Conservation (phyloP, 345 rosid species). For the Lumnitzera littorea region DNA sequence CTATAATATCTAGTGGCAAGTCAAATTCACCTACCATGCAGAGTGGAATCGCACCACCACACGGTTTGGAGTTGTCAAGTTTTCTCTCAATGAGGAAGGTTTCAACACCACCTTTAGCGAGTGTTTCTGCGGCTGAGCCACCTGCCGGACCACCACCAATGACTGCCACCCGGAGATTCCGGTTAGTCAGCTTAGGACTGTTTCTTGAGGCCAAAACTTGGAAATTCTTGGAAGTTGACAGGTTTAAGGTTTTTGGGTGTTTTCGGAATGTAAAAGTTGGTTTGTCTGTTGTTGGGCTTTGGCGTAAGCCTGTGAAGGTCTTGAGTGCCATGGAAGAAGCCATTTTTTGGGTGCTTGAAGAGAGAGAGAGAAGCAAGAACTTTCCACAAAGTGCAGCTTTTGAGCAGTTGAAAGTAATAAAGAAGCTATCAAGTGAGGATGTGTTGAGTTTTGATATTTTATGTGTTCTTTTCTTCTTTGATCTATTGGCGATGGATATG, state of each 20-base stretch:
- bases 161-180: conserved; percentile 82
- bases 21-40: conserved; percentile 98
- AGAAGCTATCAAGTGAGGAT: neutral
- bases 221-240: conserved; percentile 2
- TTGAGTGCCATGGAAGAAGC: conserved; percentile 66
- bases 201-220: conserved; percentile 41
- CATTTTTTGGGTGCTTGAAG: conserved; percentile 2
- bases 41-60: conserved; percentile 92
- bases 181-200: conserved; percentile 54
- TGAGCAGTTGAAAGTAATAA: too few species aligned
- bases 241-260: conserved; percentile 7
- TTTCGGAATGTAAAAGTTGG: conserved; percentile 21
- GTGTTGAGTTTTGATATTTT: neutral
- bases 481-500: conserved; percentile 36
- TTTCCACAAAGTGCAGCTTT: neutral
- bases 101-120: conserved; percentile 84
- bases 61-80: conserved; percentile 91
- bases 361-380: neutral
- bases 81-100: conserved; percentile 78
- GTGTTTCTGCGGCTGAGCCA: conserved; percentile 70
- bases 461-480: neutral
- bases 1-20: conserved; percentile 85
- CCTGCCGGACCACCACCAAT: conserved; percentile 95
- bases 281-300: conserved; percentile 26
- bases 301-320: conserved; percentile 75